A percentile compares a stretch with the other conserved stretches of the same genome.
These are phyloP conservation scores for Diophrys appendiculata DNA, from an alignment of 73 alveolate species.

Conservation along the genomic window DNA sequence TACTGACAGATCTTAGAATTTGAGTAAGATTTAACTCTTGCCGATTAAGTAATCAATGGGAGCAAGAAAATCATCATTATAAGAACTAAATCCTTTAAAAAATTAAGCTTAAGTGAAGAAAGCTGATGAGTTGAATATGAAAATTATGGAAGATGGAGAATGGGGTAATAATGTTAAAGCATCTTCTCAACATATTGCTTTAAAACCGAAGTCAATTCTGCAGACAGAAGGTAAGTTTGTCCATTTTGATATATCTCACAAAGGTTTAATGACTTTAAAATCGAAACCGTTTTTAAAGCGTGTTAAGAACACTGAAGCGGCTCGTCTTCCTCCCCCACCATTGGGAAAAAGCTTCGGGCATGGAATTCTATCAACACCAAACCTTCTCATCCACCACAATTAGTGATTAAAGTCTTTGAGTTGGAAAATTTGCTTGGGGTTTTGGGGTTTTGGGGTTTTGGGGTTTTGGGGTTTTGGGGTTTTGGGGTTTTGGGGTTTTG, in stretches of 20 bases:
- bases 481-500: no score
- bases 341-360: background rate
- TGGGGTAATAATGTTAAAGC: background rate
- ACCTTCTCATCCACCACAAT: constrained; percentile 1
- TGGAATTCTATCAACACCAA: background rate
- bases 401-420: no score
- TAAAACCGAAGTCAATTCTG: background rate
- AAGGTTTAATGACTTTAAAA: background rate
- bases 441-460: no score
- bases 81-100: no score
- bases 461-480: no score
- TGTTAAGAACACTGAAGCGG: background rate
- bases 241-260: no score
- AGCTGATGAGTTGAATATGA: background rate
- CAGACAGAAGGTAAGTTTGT: no score
- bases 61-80: no score
- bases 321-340: background rate
- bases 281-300: background rate
- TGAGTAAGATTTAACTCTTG: no score
- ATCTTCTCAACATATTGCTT: background rate
- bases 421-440: no score
- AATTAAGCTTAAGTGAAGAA: background rate
- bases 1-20: background rate
- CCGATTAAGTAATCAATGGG: no score
- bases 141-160: background rate